Percentiles rank a stretch among this genome's conserved stretches.
These are phyloP conservation scores for Amaranthus cruentus DNA, from an alignment of 148 eudicot genomes.

Conservation along the genomic window DNA sequence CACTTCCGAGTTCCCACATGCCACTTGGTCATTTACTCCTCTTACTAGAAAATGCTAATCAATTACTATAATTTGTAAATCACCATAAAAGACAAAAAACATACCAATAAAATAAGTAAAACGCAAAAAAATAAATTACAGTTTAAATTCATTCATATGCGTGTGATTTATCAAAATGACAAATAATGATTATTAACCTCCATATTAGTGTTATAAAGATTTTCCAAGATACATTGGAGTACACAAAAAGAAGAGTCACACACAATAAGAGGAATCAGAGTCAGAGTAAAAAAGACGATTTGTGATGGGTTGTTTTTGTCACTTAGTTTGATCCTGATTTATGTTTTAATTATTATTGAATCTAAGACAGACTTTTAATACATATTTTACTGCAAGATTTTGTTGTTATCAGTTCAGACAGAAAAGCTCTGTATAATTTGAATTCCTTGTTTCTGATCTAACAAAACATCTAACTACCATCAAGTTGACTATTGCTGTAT, in stretches of 20 bases:
- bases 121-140: neutral
- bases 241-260: neutral
- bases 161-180: too few species aligned
- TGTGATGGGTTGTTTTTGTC: constrained; percentile 10
- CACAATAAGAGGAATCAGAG: neutral
- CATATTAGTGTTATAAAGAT: neutral
- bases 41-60: too few species aligned
- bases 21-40: neutral
- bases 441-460: too few species aligned
- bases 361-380: neutral
- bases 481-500: neutral
- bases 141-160: too few species aligned
- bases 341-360: neutral
- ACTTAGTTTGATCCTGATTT: constrained; percentile 7
- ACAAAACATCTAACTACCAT: neutral
- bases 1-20: neutral
- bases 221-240: neutral
- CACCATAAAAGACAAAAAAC: too few species aligned
- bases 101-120: too few species aligned
- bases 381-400: neutral
- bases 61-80: too few species aligned
- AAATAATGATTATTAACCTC: too few species aligned
- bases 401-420: neutral
- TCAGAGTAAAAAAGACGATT: neutral
- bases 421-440: neutral